Base-by-base conservation (phyloP, 768 basidiomycete genomes). In the Mycena galericulata region DNA sequence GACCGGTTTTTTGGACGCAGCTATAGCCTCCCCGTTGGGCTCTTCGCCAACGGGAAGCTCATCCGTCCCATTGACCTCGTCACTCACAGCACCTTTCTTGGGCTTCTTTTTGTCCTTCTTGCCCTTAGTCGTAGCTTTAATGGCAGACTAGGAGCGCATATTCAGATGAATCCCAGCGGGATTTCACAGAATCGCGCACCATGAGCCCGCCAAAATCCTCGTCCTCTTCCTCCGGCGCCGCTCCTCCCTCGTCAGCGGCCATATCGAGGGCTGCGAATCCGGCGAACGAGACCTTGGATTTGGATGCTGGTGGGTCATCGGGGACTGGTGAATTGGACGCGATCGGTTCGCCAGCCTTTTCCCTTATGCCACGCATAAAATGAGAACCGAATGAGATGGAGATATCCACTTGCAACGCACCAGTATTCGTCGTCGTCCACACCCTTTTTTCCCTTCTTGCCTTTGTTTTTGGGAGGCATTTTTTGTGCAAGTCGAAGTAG, bases 401-500 rank as follows among this genome's bases (percentile, higher is more conserved):
- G 20, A 50, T 6, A 36, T 36, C n/a, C 67, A 65, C 65, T 74
- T 38, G 70, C 59, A 58, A 72, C 82, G 67, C 68, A 94, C 95
- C 95, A 97, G 81, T 87, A 93, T 41, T 88, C 90, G 74, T 95
- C 94, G 70, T 97, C 95, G 72, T 92, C 90, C 8, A 18, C 36
- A 47, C 83, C 84, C 74, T 89, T 92, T 83, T 96, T 96, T 32
- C 86, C 89, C 75, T 96, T 97, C 84, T 97, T 97, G 71, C 92
- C 95, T 77, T 95, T 95, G 77, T 84, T 86, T 78, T 87, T 88
- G 32, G 86, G 87, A 49, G 87, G 73, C 87, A 88, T 88, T 32
- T 43, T 69, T 38, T n/a, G n/a, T n/a, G 22, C 24, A 17, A 47
- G 51, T 70, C 62, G n/a, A 67, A 55, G 54, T 43, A 55, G 59